phyloP scores from a whole-genome alignment of 2,329 filamentous ascomycete genomes.

The Pseudogymnoascus sp. region DNA sequence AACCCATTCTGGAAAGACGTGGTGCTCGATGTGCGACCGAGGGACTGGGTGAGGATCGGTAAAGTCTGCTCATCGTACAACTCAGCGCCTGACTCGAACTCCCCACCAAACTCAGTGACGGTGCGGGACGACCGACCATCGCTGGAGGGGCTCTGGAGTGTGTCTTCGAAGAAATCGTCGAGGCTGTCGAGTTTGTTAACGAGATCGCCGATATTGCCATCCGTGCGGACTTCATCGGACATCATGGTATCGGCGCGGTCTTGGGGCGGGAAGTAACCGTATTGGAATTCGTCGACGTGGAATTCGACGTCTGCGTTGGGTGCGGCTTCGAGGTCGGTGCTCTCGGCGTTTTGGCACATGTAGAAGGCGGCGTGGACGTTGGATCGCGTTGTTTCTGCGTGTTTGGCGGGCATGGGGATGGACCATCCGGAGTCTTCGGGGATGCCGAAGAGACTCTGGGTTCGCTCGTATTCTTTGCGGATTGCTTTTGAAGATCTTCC shows the following conservation, averaged over 20 bases:
- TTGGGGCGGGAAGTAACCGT: constrained; percentile 54
- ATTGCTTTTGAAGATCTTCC: constrained; percentile 69
- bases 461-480: constrained; percentile 89
- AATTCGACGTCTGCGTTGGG: constrained; percentile 84
- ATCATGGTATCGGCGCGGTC: constrained; percentile 73
- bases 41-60: constrained; percentile 78
- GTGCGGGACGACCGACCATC: constrained; percentile 54
- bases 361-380: constrained; percentile 97
- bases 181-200: constrained; percentile 71
- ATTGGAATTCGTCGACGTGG: constrained; percentile 70
- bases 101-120: constrained; percentile 55
- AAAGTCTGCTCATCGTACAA: constrained; percentile 90
- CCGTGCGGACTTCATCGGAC: constrained; percentile 60
- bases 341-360: constrained; percentile 66
- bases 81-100: constrained; percentile 67
- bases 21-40: constrained; percentile 58
- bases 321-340: constrained; percentile 49
- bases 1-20: constrained; percentile 83
- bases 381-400: constrained; percentile 74
- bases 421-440: constrained; percentile 95
- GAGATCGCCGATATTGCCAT: constrained; percentile 71
- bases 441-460: constrained; percentile 91
- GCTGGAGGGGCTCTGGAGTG: constrained; percentile 45
- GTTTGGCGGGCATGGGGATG: constrained; percentile 82
- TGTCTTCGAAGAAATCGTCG: constrained; percentile 73